Base-by-base conservation (phyloP, 2,329 filamentous ascomycete species). In the Hypomyces perniciosus region DNA sequence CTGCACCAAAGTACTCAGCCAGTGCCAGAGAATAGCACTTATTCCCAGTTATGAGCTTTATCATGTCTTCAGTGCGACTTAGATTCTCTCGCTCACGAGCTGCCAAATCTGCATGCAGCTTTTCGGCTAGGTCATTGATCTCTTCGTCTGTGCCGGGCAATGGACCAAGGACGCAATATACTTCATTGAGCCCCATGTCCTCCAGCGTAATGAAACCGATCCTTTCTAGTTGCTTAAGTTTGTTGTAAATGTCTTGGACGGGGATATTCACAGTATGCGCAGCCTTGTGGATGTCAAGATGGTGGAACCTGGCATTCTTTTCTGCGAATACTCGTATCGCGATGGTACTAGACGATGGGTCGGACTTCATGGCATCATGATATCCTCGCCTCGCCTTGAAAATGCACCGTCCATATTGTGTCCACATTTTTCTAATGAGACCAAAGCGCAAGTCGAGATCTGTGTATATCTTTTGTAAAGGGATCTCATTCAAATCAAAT, bases 1-100 rank as follows among this genome's bases (percentile, higher is more conserved):
- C 62, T 62, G 82, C 81, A 26, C 79, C 80, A 54, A 85, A 84
- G 56, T 85, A 77, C 27, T 71, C 58, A 0, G 81, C 77, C 0
- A 85, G 67, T 0, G 71, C 65, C 1, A 65, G 64, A 0, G 80
- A 74, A 50, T 81, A 77, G 57, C 81, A 84, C 20, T 65, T 60
- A 3, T 61, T 56, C 0, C 68, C 71, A 0, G 80, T 83, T 50
- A 84, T 68, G 3, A 84, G 68, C n/a, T 72, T 60, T 28, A 77
- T 67, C 4, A 85, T 70, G 13, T 76, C 62, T 26, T 76, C 65
- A 0, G 76, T 73, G 0, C 80, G 73, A 0, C 64, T 34, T 34
- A 34, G 6, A 6, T 7, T 34, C 33, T 12, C 33, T 6, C 12
- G 6, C 12, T 34, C 33, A 12, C 33, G 33, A 34, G 33, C 33